Evolutionary conservation across 306 rosid species (phyloP), one percentile per base, ranked within the genome.

Genomic region (Rubus idaeus): DNA sequence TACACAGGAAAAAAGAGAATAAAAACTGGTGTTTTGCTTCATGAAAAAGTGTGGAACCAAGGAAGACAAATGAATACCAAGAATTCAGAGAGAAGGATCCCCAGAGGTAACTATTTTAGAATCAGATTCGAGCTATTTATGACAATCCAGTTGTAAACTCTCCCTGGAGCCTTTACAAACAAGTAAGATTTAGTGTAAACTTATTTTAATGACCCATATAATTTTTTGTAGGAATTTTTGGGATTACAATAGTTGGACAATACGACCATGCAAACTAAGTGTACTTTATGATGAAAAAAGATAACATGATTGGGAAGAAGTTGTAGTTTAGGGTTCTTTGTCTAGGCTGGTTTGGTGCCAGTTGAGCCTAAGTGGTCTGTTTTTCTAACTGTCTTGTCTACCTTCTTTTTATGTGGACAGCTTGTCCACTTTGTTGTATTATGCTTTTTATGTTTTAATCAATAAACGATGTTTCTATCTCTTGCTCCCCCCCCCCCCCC

Each of bases 81-180:
- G 39, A 55, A 55, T 72, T 55, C 65, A 40, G 16, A 39, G 47
- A 12, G 21, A n/a, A 55, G 76, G 65, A 55, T 55, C 52, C 6
- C 42, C 42, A 20, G 20, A 60, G n/a, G 41, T 56, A 41, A 42
- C 47, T 39, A 40, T 39, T 37, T 17, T 2, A 7, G 12, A 52
- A 37, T 37, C 23, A 37, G 35, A 40, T 53, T 52, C 30, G 37
- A 71, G 75, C 75, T 52, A 71, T 23, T 56, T 57, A 13, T 72
- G 52, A 73, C 21, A 30, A 12, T 42, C 41, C 35, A 73, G 76
- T 41, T 21, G 17, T n/a, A 55, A 37, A n/a, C 10, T 39, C 39
- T 52, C 37, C 50, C 40, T 37, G 41, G 52, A 55, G 76, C 53
- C 39, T 41, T n/a, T 53, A 18, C 39, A 23, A 3, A 42, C 72